Evolutionary conservation across 306 rosid species (phyloP), one percentile per base, ranked within the genome.

Genomic region (Fagus crenata): DNA sequence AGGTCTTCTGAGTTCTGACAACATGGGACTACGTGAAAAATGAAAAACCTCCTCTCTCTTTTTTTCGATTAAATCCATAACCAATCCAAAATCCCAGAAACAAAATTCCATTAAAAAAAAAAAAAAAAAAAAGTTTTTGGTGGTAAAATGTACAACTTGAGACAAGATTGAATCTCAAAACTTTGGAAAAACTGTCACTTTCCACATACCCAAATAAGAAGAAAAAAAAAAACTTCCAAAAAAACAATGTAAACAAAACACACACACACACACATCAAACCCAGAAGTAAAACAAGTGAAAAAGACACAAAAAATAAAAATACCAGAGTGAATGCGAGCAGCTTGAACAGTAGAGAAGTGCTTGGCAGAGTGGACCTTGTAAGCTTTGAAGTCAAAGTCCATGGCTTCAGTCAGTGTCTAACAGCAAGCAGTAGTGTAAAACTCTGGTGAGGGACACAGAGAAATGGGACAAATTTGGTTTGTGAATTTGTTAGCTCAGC

Each of bases 371-470:
- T 78, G 90, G 82, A 87, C 78, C 80, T 88, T 84, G 11, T 85
- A 84, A 79, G 92, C 76, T 87, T 91, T 89, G 84, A 84, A 83
- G 81, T 90, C 94, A 73, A 89, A 80, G 82, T 90, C 97, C 96
- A 94, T 90, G 81, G 79, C 49, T 35, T 64, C 59, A 78, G 31
- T 72, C 49, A 39, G 78, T 53, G 5, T 54, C 72, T 83, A 71
- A 49, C 64, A 71, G 73, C 41, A 15, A 78, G 15, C 63, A 85
- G 39, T 36, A 59, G 13, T 18, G 67, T 37, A 6, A 3, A 58
- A 28, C 74, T 33, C 49, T 49, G 71, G 3, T 67, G 0, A 39
- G 42, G n/a, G 32, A 36, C 32, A 43, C 5, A 22, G 51, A 69
- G 77, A 54, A 80, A 53, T 69, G 42, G 22, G 17, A 56, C 69